These are phyloP conservation scores for Cryptococcus sp. DNA, from an alignment of 1,284 basidiomycete genomes.

Conservation along the genomic window DNA sequence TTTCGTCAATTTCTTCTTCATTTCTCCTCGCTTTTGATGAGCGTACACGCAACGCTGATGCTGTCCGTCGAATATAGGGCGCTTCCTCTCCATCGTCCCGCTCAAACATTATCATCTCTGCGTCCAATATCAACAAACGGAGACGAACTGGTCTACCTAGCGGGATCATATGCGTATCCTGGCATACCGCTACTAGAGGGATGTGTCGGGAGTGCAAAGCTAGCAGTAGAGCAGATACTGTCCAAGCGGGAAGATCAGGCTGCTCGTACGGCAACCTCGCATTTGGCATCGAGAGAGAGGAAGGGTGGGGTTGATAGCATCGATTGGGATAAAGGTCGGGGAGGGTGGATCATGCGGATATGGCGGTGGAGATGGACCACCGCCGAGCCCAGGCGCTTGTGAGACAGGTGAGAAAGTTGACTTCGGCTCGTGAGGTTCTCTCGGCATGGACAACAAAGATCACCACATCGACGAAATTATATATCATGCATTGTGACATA, in stretches of 20 bases:
- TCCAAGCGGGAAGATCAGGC: background rate
- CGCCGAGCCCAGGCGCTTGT: too few relatives aligned
- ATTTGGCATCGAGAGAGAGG: background rate
- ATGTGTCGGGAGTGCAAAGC: conserved; percentile 49
- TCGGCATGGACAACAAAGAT: too few relatives aligned
- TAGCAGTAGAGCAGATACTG: conserved; percentile 33
- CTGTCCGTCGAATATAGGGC: conserved; percentile 25
- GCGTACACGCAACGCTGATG: background rate
- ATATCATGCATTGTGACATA: too few relatives aligned
- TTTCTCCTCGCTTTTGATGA: background rate
- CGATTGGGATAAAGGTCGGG: conserved; percentile 38
- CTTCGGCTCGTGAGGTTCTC: too few relatives aligned
- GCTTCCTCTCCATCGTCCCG: conserved; percentile 32
- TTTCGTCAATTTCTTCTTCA: conserved; percentile 28
- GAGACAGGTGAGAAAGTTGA: too few relatives aligned
- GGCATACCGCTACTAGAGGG: conserved; percentile 55
- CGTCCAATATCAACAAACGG: conserved; percentile 3
- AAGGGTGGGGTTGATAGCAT: conserved; percentile 21
- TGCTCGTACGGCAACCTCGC: background rate
- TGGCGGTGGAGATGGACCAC: conserved; percentile 35
- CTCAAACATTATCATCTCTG: conserved; percentile 2
- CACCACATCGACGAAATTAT: too few relatives aligned
- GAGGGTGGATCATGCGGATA: conserved; percentile 24
- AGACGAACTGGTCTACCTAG: conserved; percentile 39
- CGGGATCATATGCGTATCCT: conserved; percentile 51